Evolutionary conservation across 495 filamentous ascomycete species (phyloP).

Genomic region (Tuber umbilicatum): DNA sequence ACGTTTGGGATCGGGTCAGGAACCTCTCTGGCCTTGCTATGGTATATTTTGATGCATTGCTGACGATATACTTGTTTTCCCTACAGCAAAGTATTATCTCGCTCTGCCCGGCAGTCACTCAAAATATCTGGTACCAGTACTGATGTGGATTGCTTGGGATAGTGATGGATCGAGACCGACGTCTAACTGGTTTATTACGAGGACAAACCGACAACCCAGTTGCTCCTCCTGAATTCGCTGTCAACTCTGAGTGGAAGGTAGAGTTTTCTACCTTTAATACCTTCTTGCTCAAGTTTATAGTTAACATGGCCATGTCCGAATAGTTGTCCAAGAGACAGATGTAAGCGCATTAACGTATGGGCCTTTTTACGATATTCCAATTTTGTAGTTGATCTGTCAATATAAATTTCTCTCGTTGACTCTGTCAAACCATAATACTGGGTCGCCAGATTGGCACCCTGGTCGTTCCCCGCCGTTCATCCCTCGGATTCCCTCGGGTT

Average conservation of each 20-base stretch:
- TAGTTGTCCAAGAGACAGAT: constrained; percentile 3
- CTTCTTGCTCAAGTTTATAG: neutral
- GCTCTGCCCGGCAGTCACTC: neutral
- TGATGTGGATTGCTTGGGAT: constrained; percentile 38
- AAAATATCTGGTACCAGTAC: constrained; percentile 28
- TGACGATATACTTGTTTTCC: constrained; percentile 39
- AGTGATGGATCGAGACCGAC: constrained; percentile 97
- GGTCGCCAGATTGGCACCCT: neutral
- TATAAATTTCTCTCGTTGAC: neutral
- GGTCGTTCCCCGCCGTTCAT: neutral
- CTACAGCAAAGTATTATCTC: constrained; percentile 62
- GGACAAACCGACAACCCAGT: constrained; percentile 74
- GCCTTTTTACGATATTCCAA: neutral
- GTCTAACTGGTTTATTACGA: constrained; percentile 76
- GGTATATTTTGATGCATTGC: constrained; percentile 39
- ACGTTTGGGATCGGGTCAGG: constrained; percentile 90
- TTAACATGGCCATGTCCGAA: neutral
- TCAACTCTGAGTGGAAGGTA: constrained; percentile 95
- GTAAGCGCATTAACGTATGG: neutral
- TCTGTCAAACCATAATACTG: neutral
- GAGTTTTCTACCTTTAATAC: constrained; percentile 13
- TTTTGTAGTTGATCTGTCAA: constrained; percentile 1
- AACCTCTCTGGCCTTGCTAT: neutral
- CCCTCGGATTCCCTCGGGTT: neutral
- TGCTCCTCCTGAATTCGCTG: constrained; percentile 81